phyloP scores from a whole-genome alignment of 208 protist genomes.

The Herpetomonas tarakana region DNA sequence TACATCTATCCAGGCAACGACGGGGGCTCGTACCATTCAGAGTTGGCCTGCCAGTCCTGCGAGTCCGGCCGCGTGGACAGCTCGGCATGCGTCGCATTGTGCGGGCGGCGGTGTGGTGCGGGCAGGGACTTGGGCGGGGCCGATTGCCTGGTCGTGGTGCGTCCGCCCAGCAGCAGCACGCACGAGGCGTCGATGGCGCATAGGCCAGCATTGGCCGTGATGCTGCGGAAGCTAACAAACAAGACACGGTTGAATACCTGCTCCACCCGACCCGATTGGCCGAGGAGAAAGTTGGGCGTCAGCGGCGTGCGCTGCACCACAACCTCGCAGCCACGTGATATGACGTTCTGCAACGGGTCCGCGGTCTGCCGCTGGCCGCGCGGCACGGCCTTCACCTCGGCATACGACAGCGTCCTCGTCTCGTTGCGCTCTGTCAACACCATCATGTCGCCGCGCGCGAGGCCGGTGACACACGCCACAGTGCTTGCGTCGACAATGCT shows the following conservation, averaged over 20 bases:
- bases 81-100: slow-evolving; percentile 55
- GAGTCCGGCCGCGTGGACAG: slow-evolving; percentile 28
- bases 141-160: slow-evolving; percentile 53
- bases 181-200: slow-evolving; percentile 61
- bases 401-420: slow-evolving; percentile 55
- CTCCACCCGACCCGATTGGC: slow-evolving; percentile 77
- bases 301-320: slow-evolving; percentile 49
- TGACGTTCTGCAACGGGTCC: slow-evolving; percentile 70
- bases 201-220: slow-evolving; percentile 69
- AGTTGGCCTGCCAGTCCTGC: slow-evolving; percentile 33
- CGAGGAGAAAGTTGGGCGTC: slow-evolving; percentile 63
- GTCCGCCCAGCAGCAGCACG: slow-evolving; percentile 68
- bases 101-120: slow-evolving; percentile 29
- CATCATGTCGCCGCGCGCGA: slow-evolving; percentile 62
- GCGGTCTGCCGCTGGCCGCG: slow-evolving; percentile 53
- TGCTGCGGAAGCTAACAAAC: slow-evolving; percentile 72
- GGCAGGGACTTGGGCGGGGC: slow-evolving; percentile 47
- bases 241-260: slow-evolving; percentile 81
- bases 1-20: not conserved
- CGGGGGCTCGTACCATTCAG: slow-evolving; percentile 19
- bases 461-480: slow-evolving; percentile 73
- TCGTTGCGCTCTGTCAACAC: slow-evolving; percentile 85
- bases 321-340: slow-evolving; percentile 74
- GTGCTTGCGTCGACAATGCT: slow-evolving; percentile 54
- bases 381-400: slow-evolving; percentile 62